Base-by-base conservation (phyloP, 2,329 filamentous ascomycete species). In the Achaetomium macrosporum region DNA sequence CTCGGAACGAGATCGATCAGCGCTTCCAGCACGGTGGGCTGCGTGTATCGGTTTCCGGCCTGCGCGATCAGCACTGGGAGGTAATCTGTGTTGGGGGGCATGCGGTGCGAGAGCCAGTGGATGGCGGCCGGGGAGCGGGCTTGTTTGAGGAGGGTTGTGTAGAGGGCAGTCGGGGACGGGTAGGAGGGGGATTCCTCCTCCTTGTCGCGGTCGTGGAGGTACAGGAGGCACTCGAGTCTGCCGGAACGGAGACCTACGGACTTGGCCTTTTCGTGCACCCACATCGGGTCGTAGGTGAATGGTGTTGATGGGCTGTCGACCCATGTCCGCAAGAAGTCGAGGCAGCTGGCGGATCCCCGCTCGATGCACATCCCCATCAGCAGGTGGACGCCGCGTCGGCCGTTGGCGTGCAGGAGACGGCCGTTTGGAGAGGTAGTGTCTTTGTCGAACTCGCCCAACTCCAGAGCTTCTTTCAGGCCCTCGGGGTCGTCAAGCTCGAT, bases 351-450 rank as follows among this genome's bases (percentile, higher is more conserved):
- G 5, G 53, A 40, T 5, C 46, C 45, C 2, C 16, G 4, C 13
- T 20, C 1, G 17, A 55, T 37, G 35, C 53, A 51, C 20, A 47
- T 8, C 17, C 13, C n/a, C 20, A 56, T 11, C 2, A 56, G 36
- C 11, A 35, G 12, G 7, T 52, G 45, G 2, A 42, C 35, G 19
- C 42, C 49, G 2, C 12, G 15, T 4, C 31, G 16, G 1, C 15
- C n/a, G n/a, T 33, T 5, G 30, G 39, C 29, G 10, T 33, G 33
- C 2, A 56, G n/a, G 5, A 42, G 3, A 1, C 31, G 36, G 17
- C 41, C 49, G 33, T 53, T 50, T 2, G 25, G 36, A 3, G 41
- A 50, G 1, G 17, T 15, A 6, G 12, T 19, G 16, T 51, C 44
- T 5, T 7, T 15, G 1, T 40, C 37, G 10, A 56, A 53, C 12